Base-by-base conservation (phyloP, 179 eudicot species). In the Corrigiola litoralis region DNA sequence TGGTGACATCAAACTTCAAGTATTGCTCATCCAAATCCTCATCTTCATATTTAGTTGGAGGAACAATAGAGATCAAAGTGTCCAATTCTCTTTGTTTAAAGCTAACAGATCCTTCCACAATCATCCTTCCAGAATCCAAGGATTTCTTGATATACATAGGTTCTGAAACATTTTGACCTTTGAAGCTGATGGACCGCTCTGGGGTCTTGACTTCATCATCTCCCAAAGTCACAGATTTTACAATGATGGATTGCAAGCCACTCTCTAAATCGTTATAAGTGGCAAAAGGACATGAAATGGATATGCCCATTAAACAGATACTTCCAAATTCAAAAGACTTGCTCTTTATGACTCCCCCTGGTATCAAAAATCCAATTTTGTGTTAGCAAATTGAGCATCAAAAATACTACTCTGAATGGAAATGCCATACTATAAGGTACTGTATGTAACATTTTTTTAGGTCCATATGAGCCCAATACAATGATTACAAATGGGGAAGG, bases 231-330 rank as follows among this genome's bases (percentile, higher is more conserved):
- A 74, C 76, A 3, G 94, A 83, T 41, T 80, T 82, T 0, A 73
- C 81, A 44, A 77, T 37, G 11, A 86, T 61, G 28, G 86, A 79
- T 52, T 84, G 77, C 41, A 88, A 65, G 36, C 68, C 79, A 49
- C 61, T 72, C 24, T 87, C 96, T 0, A 83, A 21, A 71, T 85
- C 91, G 62, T 48, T 53, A 25, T 55, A 55, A 32, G 51, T 55
- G 6, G 77, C 70, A 23, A 83, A 61, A 14, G 91, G 97, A 63
- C 87, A 85, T 58, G 91, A 79, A 77, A 76, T 73, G n/a, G 81
- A 58, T 68, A 79, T 38, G 66, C 95, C 95, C 95, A 87, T 87
- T 77, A 75, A 61, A 69, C 68, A 58, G 45, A 11, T 18, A 64
- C 18, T n/a, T 48, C 25, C 57, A 31, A 12, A 2, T 20, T 59